Evolutionary conservation across 208 protist species (phyloP).

Genomic region (Trypanosoma congolense): DNA sequence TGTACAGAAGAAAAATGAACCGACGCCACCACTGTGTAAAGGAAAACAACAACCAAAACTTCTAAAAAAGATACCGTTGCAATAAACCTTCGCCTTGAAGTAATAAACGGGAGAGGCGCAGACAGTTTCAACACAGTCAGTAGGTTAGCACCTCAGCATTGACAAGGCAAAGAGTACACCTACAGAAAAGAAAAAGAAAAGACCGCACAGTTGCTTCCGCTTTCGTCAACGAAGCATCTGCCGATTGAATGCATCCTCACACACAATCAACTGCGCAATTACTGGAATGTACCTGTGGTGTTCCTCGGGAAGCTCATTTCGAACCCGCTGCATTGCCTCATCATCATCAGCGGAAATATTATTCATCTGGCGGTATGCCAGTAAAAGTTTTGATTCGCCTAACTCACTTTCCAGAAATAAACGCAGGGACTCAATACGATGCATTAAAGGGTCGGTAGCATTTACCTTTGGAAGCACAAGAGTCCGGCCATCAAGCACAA

Average conservation of each 20-base stretch:
- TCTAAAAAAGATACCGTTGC: background rate
- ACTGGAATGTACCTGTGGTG: slow-evolving; percentile 81
- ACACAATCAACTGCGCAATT: slow-evolving; percentile 80
- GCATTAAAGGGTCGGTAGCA: slow-evolving; percentile 76
- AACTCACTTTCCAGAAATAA: slow-evolving; percentile 81
- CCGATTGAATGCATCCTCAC: slow-evolving; percentile 79
- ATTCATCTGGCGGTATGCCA: slow-evolving; percentile 76
- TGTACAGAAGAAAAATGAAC: no score
- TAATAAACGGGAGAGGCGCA: background rate
- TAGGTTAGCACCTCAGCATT: no score
- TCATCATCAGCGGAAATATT: slow-evolving; percentile 71
- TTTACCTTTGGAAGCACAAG: slow-evolving; percentile 78
- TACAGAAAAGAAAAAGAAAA: no score
- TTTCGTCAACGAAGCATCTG: slow-evolving; percentile 30
- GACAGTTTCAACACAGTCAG: background rate
- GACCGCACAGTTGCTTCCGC: background rate
- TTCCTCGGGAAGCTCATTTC: slow-evolving; percentile 41
- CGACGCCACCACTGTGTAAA: no score
- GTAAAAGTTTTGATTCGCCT: slow-evolving; percentile 66
- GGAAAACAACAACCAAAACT: no score
- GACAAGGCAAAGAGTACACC: no score
- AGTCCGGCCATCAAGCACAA: slow-evolving; percentile 87
- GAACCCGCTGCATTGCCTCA: slow-evolving; percentile 62
- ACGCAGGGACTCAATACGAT: slow-evolving; percentile 87
- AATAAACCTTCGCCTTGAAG: no score